phyloP scores from a whole-genome alignment of 2,329 filamentous ascomycete species.

The Aspergillus arachidicola region DNA sequence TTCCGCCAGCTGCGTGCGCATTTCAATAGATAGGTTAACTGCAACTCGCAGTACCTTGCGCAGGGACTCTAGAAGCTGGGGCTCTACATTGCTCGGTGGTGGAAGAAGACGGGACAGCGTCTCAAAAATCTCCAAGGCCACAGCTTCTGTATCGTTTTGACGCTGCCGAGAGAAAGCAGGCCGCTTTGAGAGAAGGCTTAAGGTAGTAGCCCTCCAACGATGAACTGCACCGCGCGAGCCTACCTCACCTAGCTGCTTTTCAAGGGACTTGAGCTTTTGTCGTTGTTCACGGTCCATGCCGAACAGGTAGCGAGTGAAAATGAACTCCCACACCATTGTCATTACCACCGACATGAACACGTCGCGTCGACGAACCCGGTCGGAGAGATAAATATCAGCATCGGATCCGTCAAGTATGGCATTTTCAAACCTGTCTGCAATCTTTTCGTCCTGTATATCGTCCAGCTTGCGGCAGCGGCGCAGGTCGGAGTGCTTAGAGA shows the following conservation, averaged over 20 bases:
- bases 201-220: conserved; percentile 93
- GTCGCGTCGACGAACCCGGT: conserved; percentile 85
- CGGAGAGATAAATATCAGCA: conserved; percentile 82
- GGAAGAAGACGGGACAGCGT: conserved; percentile 83
- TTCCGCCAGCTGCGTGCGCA: conserved; percentile 94
- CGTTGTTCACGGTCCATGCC: conserved; percentile 98
- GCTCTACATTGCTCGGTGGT: conserved; percentile 77
- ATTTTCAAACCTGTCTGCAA: conserved; percentile 92
- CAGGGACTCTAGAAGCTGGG: conserved; percentile 79
- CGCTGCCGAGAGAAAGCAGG: conserved; percentile 80
- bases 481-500: conserved; percentile 96
- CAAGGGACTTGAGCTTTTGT: conserved; percentile 93
- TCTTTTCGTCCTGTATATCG: conserved; percentile 88
- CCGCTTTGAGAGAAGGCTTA: conserved; percentile 82
- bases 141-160: conserved; percentile 87
- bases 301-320: conserved; percentile 97
- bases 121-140: conserved; percentile 87
- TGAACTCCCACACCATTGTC: conserved; percentile 99
- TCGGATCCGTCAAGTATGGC: conserved; percentile 91
- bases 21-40: conserved; percentile 89
- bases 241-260: conserved; percentile 87
- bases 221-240: conserved; percentile 87
- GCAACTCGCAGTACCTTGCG: conserved; percentile 86
- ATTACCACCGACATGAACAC: conserved; percentile 99
- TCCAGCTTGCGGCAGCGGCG: conserved; percentile 79